These are phyloP conservation scores for Licmophora abbreviata DNA, from an alignment of 108 stramenopile genomes.

Conservation along the genomic window DNA sequence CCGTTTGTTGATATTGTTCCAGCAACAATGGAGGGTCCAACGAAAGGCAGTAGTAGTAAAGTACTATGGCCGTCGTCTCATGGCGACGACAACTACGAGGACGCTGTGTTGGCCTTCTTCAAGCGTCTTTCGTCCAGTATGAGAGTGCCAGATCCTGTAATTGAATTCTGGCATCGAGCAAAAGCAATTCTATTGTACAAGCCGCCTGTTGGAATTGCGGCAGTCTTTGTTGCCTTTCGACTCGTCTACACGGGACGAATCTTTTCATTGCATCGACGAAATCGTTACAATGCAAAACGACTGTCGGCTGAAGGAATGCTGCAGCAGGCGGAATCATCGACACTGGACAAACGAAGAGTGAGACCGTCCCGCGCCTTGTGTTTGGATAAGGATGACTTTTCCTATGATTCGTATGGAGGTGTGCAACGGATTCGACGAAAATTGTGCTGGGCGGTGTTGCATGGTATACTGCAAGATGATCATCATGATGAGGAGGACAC, in stretches of 20 bases:
- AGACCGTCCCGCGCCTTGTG: conserved; percentile 14
- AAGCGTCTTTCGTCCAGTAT: too few relatives aligned
- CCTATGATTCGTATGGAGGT: conserved; percentile 47
- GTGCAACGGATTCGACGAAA: conserved; percentile 46
- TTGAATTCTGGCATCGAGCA: too few relatives aligned
- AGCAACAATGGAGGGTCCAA: too few relatives aligned
- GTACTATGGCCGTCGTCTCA: too few relatives aligned
- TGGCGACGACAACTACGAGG: too few relatives aligned
- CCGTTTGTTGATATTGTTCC: too few relatives aligned
- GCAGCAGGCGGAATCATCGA: conserved; percentile 24
- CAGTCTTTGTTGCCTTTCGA: conserved; percentile 18
- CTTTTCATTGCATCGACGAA: conserved; percentile 15
- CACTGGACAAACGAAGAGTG: neutral
- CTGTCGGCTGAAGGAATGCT: conserved; percentile 29
- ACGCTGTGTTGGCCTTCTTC: too few relatives aligned
- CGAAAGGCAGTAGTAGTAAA: too few relatives aligned
- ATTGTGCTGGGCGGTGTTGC: neutral
- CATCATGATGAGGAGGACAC: too few relatives aligned
- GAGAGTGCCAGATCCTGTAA: too few relatives aligned
- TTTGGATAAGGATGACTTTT: conserved; percentile 53
- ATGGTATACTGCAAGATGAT: neutral
- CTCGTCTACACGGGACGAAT: conserved; percentile 24
- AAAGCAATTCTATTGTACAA: conserved; percentile 34
- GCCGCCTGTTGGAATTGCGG: conserved; percentile 65
- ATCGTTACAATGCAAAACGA: neutral